A percentile compares a stretch with the other conserved stretches of the same genome.
phyloP scores from a whole-genome alignment of 108 stramenopile genomes.

The Schizochytrium sp. region DNA sequence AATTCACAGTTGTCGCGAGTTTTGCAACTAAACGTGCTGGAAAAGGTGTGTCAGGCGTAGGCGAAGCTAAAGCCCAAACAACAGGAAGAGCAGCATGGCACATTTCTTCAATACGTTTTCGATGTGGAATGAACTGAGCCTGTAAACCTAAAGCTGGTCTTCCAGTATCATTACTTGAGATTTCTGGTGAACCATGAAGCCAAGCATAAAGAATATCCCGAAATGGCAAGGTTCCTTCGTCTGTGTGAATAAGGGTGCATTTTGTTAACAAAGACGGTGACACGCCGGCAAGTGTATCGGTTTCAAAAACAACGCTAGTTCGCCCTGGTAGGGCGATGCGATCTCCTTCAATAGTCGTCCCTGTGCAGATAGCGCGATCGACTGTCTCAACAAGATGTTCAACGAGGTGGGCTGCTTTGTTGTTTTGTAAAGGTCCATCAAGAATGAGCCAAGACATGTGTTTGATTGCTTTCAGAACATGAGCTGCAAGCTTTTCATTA shows the following conservation, averaged over 20 bases:
- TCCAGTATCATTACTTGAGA: background rate
- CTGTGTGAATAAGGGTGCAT: background rate
- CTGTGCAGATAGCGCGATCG: background rate
- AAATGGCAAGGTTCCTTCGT: background rate
- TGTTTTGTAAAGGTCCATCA: background rate
- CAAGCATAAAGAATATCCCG: background rate
- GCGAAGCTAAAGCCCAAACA: background rate
- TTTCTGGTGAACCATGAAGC: background rate
- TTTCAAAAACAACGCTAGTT: background rate
- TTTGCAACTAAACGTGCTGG: background rate
- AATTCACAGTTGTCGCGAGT: background rate
- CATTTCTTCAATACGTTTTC: background rate
- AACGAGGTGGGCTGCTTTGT: background rate
- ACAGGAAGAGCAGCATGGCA: background rate
- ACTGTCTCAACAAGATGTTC: background rate
- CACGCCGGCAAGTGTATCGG: background rate
- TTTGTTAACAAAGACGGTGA: background rate
- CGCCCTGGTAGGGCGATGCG: background rate
- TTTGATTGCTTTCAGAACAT: background rate
- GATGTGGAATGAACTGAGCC: background rate
- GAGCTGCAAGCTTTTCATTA: background rate
- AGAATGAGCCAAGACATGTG: background rate
- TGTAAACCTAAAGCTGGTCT: background rate
- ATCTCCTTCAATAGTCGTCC: background rate
- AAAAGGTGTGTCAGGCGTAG: background rate